Evolutionary conservation across 495 filamentous ascomycete genomes (phyloP), one percentile per base, ranked within the genome.

Genomic region (Aspergillus mulundensis): DNA sequence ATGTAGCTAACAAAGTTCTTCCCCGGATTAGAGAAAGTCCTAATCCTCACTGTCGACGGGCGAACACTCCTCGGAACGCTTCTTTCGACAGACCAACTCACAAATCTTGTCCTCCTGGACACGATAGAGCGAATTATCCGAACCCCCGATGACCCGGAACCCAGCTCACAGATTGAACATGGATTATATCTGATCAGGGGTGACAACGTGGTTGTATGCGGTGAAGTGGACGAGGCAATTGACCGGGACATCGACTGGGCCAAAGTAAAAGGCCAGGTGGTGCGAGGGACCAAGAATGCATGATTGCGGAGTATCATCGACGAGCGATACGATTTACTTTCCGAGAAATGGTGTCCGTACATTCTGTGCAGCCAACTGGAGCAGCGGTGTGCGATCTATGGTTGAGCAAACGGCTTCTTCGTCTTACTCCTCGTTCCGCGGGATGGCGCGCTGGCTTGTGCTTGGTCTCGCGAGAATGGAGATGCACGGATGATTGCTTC

Each of bases 151-250:
- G 90, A 95, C 61, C 79, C 81, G 38, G 90, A 95, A 58, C 82
- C 86, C 0, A 95, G 89, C 55, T 81, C 84, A 32, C 84, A 95
- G 68, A 85, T 92, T 25, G 82, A 85, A 23, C 85, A 96, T 65
- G 94, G 94, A 0, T 74, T 97, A 14, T 97, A 98, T 65, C 71
- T 98, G 42, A 87, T 98, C 50, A 84, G 95, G 57, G 94, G 94
- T 16, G 95, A 97, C 62, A 96, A 91, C 67, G 94, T 98, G 48
- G 91, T 87, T n/a, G 71, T 94, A 15, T 90, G 91, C 40, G 94
- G 94, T 6, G 78, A 94, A 43, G 84, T 98, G 15, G 90, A 97
- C 70, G 93, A 95, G 68, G 80, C 87, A 57, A 76, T 96, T 42
- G 94, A 97, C 71, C 76, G 70, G 5, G 88, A 85, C 53, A 97